Base-by-base conservation (phyloP, 441 rosid species). In the Mallotus japonicus region DNA sequence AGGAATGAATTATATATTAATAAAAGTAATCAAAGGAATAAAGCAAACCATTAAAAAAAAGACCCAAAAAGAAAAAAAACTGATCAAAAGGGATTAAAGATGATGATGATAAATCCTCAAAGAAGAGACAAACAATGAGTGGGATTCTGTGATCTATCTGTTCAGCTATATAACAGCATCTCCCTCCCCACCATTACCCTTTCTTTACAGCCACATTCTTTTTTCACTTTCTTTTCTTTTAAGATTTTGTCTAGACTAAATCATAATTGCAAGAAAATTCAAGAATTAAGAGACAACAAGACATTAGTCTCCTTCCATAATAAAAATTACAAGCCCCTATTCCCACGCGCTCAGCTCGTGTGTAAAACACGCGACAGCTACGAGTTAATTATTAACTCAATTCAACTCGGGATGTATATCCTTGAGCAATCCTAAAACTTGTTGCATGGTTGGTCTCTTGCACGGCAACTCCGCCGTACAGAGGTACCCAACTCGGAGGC, bases 391-490 rank as follows among this genome's bases (percentile, higher is more conserved):
- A 28, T 53, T 53, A 16, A 44, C 59, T 70, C 47, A 32, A 49
- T n/a, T 63, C 67, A 78, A 56, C 60, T 73, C 61, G 9, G 86
- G 80, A 44, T 78, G 92, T 6, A 90, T 81, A 82, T 91, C 97
- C 76, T 91, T 95, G 53, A 92, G 94, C 69, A 89, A 83, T n/a
- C 97, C 99, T 22, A 95, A 70, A 9, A 92, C 96, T 61, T 95
- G 99, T 62, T 92, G 99, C 95, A 91, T 92, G 15, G 92, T 88
- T 62, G 97, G 97, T 65, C 99, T 83, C 80, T 92, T 92, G 37
- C 73, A 84, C 0, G 97, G 82, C 13, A 78, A 59, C 77, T 92
- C 97, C 8, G 96, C 97, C 80, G 99, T 95, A 55, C 99, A 95
- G 46, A 95, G 74, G 70, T 86, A 95, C 28, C 88, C 94, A 22